Evolutionary conservation across 176 grass and related monocot genomes (phyloP), one percentile per base, ranked within the genome.

Genomic region (Triticum turgidum): DNA sequence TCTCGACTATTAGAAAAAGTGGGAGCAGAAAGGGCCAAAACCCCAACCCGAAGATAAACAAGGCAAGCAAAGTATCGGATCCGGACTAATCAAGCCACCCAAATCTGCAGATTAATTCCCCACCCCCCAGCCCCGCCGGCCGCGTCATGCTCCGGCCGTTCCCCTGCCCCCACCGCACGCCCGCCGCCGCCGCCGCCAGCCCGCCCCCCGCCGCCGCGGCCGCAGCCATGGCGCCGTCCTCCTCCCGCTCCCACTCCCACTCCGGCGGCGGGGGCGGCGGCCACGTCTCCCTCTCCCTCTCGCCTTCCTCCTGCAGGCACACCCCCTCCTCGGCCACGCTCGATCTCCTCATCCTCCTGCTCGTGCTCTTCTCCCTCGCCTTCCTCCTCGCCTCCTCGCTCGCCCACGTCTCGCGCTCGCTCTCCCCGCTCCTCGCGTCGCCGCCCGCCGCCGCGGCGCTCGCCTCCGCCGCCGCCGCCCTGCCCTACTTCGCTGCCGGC

Each of bases 291-390:
- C 85, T 78, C 49, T 89, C 87, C 80, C 79, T 59, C 61, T 69
- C 90, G 62, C 11, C 81, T 12, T 69, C 90, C 64, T 42, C 90
- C 49, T 96, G 97, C 80, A 91, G 85, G 77, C 94, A 96, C 76
- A 86, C 92, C 15, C 92, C 97, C 4, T 92, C 92, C 22, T 92
- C 97, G 18, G 94, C 97, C 47, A 94, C 94, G 47, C 90, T 96
- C 82, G 97, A 99, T 91, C 92, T 99, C 82, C 90, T 99, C 70
- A 94, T 96, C 71, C 90, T 98, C 54, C 87, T 98, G 29, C 91
- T 98, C 68, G 92, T 96, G 13, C 82, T 98, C 84, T 94, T 91
- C 90, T 92, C 91, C 24, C 80, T 82, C 42, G 69, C 91, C 63
- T 98, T 98, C 91, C 93, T 98, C 47, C 61, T 95, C 56, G 86